A percentile compares a stretch with the other conserved stretches of the same genome.
Conservation (phyloP, 345 rosid species). For the Camelina laxa region DNA sequence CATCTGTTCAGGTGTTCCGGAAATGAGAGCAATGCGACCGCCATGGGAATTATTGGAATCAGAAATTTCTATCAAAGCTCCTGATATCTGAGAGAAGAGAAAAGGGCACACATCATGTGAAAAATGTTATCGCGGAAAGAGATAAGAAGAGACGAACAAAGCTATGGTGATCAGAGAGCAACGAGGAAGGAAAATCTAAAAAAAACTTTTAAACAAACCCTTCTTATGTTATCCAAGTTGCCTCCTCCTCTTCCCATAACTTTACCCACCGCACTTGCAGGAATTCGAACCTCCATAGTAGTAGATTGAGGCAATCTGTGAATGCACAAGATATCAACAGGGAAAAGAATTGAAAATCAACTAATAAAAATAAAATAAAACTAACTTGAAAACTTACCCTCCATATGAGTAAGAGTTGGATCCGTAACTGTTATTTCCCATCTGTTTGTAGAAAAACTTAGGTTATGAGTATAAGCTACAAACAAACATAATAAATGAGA, state of each 20-base stretch:
- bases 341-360: slow-evolving; percentile 3
- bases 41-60: slow-evolving; percentile 80
- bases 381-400: slow-evolving; percentile 60
- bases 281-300: slow-evolving; percentile 75
- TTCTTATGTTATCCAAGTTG: slow-evolving; percentile 82
- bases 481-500: neutral
- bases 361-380: neutral
- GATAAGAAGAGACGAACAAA: slow-evolving; percentile 4
- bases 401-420: slow-evolving; percentile 71
- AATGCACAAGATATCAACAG: slow-evolving; percentile 4
- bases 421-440: slow-evolving; percentile 66
- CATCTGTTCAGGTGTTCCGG: slow-evolving; percentile 93
- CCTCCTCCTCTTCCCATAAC: slow-evolving; percentile 94
- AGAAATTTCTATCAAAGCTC: slow-evolving; percentile 90
- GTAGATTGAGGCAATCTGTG: slow-evolving; percentile 66
- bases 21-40: slow-evolving; percentile 79
- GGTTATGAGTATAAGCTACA: slow-evolving; percentile 7
- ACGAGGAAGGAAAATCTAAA: slow-evolving; percentile 14
- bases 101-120: slow-evolving; percentile 27
- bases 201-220: slow-evolving; percentile 55
- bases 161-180: slow-evolving; percentile 27
- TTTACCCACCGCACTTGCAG: slow-evolving; percentile 84
- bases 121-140: slow-evolving; percentile 24
- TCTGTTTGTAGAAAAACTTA: slow-evolving; percentile 44
- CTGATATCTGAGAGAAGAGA: slow-evolving; percentile 82